phyloP scores from a whole-genome alignment of 805 yeast species.

The Deakozyma indianensis region DNA sequence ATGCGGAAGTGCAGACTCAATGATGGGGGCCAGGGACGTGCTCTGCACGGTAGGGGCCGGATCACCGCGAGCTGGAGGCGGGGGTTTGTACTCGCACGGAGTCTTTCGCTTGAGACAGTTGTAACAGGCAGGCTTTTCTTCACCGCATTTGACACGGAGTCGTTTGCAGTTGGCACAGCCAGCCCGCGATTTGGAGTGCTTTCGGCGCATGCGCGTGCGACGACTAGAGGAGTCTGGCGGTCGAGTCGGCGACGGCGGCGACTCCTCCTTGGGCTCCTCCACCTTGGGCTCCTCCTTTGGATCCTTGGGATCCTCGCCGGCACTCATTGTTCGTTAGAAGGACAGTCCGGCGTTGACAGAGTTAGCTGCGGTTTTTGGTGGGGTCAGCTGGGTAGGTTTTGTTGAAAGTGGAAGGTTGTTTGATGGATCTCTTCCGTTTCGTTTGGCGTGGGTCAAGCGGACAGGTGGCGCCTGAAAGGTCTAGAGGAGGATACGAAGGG shows the following conservation, averaged over 20 bases:
- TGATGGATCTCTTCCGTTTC: no score
- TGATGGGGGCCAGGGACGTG: not conserved
- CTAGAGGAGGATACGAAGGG: no score
- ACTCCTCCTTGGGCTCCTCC: no score
- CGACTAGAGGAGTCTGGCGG: not conserved
- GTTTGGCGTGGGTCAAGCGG: no score
- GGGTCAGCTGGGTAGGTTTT: no score
- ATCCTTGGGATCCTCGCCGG: no score
- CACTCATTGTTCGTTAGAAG: no score
- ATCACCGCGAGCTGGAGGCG: not conserved
- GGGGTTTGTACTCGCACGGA: not conserved
- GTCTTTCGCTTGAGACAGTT: slow-evolving; percentile 29
- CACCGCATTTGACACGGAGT: slow-evolving; percentile 42
- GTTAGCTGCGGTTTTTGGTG: no score
- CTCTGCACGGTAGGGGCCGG: not conserved
- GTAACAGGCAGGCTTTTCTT: slow-evolving; percentile 32
- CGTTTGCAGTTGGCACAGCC: slow-evolving; percentile 50
- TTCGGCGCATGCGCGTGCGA: not conserved
- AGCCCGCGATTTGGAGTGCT: slow-evolving; percentile 45
- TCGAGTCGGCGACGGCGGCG: not conserved
- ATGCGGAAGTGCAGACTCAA: not conserved
- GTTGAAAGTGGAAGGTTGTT: no score
- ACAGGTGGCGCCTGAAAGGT: no score
- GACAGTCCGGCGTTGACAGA: no score
- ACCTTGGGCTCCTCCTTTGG: no score